Evolutionary conservation across 306 rosid species (phyloP).

Genomic region (Pyrus communis): DNA sequence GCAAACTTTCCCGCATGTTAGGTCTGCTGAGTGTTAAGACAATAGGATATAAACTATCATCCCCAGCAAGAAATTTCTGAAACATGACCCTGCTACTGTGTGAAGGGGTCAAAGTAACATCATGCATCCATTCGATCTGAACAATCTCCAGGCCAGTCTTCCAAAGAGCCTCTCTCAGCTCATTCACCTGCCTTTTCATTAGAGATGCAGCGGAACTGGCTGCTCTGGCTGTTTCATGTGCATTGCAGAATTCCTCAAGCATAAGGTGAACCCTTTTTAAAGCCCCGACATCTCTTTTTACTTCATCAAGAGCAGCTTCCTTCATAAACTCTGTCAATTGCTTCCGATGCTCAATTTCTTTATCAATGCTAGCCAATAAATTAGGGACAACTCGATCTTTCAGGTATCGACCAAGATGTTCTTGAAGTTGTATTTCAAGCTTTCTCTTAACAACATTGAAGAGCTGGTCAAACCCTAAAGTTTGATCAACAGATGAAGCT

Average conservation of each 20-base stretch:
- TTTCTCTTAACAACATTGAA: conserved; percentile 69
- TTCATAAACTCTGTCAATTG: conserved; percentile 49
- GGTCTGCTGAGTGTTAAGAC: conserved; percentile 62
- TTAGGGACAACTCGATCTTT: conserved; percentile 66
- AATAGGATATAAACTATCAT: conserved; percentile 57
- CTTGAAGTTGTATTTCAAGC: conserved; percentile 81
- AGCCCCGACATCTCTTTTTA: conserved; percentile 47
- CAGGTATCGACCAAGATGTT: conserved; percentile 56
- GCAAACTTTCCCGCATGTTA: conserved; percentile 64
- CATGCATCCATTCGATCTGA: conserved; percentile 93
- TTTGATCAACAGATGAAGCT: conserved; percentile 82
- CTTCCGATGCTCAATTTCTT: conserved; percentile 61
- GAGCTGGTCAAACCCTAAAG: conserved; percentile 81
- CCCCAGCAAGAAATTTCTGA: conserved; percentile 55
- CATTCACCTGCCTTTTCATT: conserved; percentile 66
- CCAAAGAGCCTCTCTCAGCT: conserved; percentile 67
- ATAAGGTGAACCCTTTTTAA: conserved; percentile 53
- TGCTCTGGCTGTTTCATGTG: conserved; percentile 92
- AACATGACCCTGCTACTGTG: conserved; percentile 49
- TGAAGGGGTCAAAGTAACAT: conserved; percentile 51
- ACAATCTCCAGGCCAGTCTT: conserved; percentile 76
- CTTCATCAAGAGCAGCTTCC: conserved; percentile 45
- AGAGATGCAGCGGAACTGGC: conserved; percentile 75
- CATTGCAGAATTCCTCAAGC: conserved; percentile 87
- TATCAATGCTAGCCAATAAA: conserved; percentile 64